Evolutionary conservation across 352 stramenopile genomes (phyloP), one percentile per base, ranked within the genome.

Genomic region (Phytophthora hibernalis): DNA sequence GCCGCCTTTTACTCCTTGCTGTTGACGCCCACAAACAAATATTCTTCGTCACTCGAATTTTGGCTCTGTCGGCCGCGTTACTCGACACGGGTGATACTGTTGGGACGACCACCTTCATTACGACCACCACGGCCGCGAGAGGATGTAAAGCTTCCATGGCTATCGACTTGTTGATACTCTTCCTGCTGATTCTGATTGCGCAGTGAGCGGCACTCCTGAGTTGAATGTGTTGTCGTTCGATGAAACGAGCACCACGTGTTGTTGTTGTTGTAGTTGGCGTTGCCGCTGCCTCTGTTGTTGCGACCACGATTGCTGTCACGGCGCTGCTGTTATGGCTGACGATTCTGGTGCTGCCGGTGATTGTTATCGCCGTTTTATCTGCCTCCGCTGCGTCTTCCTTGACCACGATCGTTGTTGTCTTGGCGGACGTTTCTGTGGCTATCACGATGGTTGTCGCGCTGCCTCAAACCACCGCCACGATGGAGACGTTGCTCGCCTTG

Each of bases 221-320:
- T 60, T 7, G 49, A 54, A 21, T 67, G 59, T 15, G 59, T 54
- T 7, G 21, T 56, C 0, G 42, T 67, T 5, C 59, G 33, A 18
- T 55, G 50, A 12, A 67, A 67, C 0, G 59, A 50, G 12, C 49
- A 67, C 9, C 54, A 60, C 30, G 49, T 67, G 26, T 61, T 67
- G 40, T 16, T 44, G 7, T 0, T 20, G 43, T 30, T 62, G 28
- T 45, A 37, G 42, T n/a, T 47, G 43, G 24, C 28, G 2, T 26
- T 40, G 9, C 28, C 54, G 20, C 35, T 24, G 22, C 18, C 24
- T 28, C 24, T 15, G 24, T 28, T 59, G 21, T 16, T 59, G 52
- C 5, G 24, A 2, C 24, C 24, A 3, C 38, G 37, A 5, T 20
- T 18, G 3, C 15, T 8, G 35, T 42, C 12, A 18, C 15, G 24